phyloP scores from a whole-genome alignment of 805 yeast genomes.

The Spathaspora gorwiae region DNA sequence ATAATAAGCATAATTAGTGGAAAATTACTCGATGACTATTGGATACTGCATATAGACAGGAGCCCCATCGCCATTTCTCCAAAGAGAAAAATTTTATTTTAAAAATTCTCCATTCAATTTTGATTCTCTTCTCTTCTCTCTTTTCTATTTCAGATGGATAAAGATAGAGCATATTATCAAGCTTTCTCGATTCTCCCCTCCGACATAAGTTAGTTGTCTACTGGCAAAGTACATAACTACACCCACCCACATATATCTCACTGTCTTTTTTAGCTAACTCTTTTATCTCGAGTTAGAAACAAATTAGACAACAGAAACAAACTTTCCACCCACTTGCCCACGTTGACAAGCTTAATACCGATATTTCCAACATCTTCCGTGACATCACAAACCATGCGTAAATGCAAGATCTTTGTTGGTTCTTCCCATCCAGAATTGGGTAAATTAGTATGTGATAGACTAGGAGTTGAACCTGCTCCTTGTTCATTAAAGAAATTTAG shows the following conservation, averaged over 20 bases:
- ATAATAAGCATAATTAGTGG: too few species aligned
- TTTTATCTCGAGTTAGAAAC: neutral
- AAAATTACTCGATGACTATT: too few species aligned
- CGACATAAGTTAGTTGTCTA: too few species aligned
- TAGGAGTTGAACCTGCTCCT: slow-evolving; percentile 93
- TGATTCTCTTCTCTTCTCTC: too few species aligned
- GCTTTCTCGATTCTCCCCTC: too few species aligned
- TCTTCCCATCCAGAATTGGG: slow-evolving; percentile 96
- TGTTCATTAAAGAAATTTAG: slow-evolving; percentile 88
- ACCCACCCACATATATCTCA: too few species aligned
- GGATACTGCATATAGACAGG: too few species aligned
- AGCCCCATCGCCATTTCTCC: too few species aligned
- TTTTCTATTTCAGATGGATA: too few species aligned
- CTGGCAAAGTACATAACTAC: neutral
- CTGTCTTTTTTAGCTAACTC: neutral
- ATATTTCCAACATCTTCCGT: neutral
- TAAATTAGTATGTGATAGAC: slow-evolving; percentile 76
- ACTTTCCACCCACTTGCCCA: slow-evolving; percentile 1
- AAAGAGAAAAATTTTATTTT: too few species aligned
- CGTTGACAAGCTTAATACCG: slow-evolving; percentile 2
- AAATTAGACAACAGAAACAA: neutral
- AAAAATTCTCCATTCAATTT: too few species aligned
- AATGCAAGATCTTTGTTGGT: slow-evolving; percentile 95
- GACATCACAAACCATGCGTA: slow-evolving; percentile 59
- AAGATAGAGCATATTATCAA: too few species aligned